Conservation (phyloP, 2,329 filamentous ascomycete species). For the Arachnopeziza araneosa region DNA sequence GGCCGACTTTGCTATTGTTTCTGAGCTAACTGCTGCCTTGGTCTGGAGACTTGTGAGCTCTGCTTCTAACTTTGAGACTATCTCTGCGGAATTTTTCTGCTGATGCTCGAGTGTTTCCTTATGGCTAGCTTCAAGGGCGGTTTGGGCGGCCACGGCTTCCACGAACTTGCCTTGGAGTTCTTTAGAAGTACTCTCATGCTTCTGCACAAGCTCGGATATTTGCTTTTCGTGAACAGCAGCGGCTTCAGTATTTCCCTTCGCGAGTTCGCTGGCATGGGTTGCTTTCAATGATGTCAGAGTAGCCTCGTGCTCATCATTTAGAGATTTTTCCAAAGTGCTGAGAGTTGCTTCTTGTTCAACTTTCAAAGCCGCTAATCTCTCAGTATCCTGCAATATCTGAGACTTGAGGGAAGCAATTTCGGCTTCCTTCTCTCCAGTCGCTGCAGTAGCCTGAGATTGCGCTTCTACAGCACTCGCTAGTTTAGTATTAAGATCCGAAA, state of each 20-base stretch:
- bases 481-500: constrained; percentile 32
- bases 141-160: constrained; percentile 43
- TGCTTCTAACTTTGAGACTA: constrained; percentile 46
- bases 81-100: constrained; percentile 39
- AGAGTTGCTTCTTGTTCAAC: constrained; percentile 36
- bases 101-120: constrained; percentile 41
- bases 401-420: constrained; percentile 28
- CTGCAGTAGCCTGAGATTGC: constrained; percentile 29
- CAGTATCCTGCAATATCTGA: constrained; percentile 37
- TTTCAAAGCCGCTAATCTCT: constrained; percentile 24
- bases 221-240: constrained; percentile 42
- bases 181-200: constrained; percentile 42
- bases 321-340: constrained; percentile 42
- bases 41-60: constrained; percentile 47
- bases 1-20: constrained; percentile 15
- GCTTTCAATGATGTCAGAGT: constrained; percentile 45
- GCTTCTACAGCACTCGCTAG: constrained; percentile 45
- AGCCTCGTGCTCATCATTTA: constrained; percentile 46
- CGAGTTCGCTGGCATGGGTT: constrained; percentile 46
- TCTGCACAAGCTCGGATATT: constrained; percentile 44
- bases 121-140: constrained; percentile 40
- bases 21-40: constrained; percentile 34
- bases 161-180: constrained; percentile 52
- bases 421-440: constrained; percentile 32
- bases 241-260: constrained; percentile 40